Conservation (phyloP, 1,284 basidiomycete genomes). For the Gymnopus androsaceus region DNA sequence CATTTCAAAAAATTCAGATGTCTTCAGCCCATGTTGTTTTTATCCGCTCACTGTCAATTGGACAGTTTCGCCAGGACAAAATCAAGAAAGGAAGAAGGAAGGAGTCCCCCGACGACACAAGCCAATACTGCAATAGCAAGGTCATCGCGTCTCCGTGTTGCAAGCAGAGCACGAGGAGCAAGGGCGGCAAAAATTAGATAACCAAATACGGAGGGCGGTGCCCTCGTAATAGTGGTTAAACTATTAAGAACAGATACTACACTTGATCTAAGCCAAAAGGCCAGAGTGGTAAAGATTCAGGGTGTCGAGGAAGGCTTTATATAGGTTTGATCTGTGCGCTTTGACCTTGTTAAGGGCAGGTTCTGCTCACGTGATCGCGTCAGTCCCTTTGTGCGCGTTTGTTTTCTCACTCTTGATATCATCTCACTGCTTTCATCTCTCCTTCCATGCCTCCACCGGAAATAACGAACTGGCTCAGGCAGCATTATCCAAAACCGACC, state of each 20-base stretch:
- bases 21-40: too few species aligned
- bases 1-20: too few species aligned
- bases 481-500: slow-evolving; percentile 52
- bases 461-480: slow-evolving; percentile 46
- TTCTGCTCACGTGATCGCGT: slow-evolving; percentile 8
- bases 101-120: slow-evolving; percentile 18
- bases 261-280: slow-evolving; percentile 85
- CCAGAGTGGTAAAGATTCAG: slow-evolving; percentile 79
- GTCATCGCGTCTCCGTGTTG: slow-evolving; percentile 18
- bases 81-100: too few species aligned
- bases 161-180: slow-evolving; percentile 16
- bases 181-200: slow-evolving; percentile 23
- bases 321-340: too few species aligned
- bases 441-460: slow-evolving; percentile 32
- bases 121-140: slow-evolving; percentile 17
- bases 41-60: too few species aligned
- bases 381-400: not conserved
- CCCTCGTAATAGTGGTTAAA: slow-evolving; percentile 52
- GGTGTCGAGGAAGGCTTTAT: too few species aligned
- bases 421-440: slow-evolving; percentile 6
- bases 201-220: slow-evolving; percentile 22
- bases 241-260: slow-evolving; percentile 78
- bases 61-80: too few species aligned
- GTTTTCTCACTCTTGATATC: not conserved
- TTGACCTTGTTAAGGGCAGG: too few species aligned